Evolutionary conservation across 2,329 filamentous ascomycete genomes (phyloP).

Genomic region (Fusarium odoratissimum): DNA sequence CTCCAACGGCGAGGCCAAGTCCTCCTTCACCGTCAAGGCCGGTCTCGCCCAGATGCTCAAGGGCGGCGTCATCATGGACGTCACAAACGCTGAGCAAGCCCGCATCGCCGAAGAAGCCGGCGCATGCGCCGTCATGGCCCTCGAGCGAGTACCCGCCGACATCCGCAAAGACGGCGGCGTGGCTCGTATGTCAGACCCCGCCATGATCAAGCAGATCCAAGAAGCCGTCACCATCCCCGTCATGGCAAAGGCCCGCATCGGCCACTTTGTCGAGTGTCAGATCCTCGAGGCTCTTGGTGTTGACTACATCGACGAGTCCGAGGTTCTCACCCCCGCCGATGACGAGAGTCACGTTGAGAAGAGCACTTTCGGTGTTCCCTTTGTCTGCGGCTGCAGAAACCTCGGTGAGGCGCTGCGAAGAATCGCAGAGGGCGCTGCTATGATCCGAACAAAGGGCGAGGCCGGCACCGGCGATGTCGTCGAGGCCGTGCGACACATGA

Average conservation of each 20-base stretch:
- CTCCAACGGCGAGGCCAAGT: slow-evolving; percentile 52
- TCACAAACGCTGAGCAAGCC: slow-evolving; percentile 91
- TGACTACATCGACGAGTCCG: slow-evolving; percentile 98
- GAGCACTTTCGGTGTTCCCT: slow-evolving; percentile 82
- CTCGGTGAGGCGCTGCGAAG: slow-evolving; percentile 91
- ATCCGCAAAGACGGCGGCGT: slow-evolving; percentile 94
- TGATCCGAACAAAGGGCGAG: slow-evolving; percentile 99
- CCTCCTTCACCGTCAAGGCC: slow-evolving; percentile 88
- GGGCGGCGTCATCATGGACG: slow-evolving; percentile 99
- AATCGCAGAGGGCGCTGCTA: slow-evolving; percentile 93
- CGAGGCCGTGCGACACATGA: slow-evolving; percentile 96
- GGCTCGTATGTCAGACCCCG: slow-evolving; percentile 94
- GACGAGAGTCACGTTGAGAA: slow-evolving; percentile 93
- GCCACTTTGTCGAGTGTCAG: slow-evolving; percentile 98
- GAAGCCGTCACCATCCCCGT: slow-evolving; percentile 94
- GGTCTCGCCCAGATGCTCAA: slow-evolving; percentile 98
- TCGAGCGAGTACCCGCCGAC: slow-evolving; percentile 96
- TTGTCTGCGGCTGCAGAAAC: slow-evolving; percentile 96
- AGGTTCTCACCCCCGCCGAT: slow-evolving; percentile 96
- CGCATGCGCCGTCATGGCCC: slow-evolving; percentile 96
- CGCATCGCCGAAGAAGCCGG: slow-evolving; percentile 98
- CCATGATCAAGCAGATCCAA: slow-evolving; percentile 96
- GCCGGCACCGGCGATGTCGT: slow-evolving; percentile 97
- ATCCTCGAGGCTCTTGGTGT: slow-evolving; percentile 95
- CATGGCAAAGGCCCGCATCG: slow-evolving; percentile 98